phyloP scores from a whole-genome alignment of 345 rosid species.

The Eucalyptus tenuipes region DNA sequence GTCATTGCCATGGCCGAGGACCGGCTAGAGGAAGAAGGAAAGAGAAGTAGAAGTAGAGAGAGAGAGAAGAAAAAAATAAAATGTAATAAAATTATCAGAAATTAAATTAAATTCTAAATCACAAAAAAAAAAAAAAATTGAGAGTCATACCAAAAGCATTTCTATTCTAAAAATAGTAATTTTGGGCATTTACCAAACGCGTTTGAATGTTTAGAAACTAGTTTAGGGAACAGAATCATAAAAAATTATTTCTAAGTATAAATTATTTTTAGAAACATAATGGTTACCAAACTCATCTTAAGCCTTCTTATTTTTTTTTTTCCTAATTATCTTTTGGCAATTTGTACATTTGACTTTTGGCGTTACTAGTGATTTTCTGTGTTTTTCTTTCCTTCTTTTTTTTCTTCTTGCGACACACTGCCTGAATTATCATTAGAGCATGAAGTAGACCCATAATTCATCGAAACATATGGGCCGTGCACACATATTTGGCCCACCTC shows the following conservation, averaged over 20 bases:
- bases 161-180: no score
- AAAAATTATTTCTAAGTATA: no score
- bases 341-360: not conserved
- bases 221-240: fast-evolving
- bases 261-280: no score
- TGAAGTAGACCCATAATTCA: not conserved
- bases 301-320: not conserved
- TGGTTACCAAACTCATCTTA: not conserved
- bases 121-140: no score
- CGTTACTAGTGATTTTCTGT: not conserved
- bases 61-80: no score
- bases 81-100: no score
- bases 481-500: not conserved
- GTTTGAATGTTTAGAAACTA: fast-evolving
- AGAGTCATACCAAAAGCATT: no score
- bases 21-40: no score
- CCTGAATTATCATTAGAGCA: not conserved
- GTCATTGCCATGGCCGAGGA: no score
- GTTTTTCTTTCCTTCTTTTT: not conserved
- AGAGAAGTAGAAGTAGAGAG: no score
- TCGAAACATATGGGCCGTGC: not conserved
- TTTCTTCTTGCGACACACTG: not conserved
- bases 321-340: not conserved
- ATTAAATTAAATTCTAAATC: no score
- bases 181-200: no score